Base-by-base conservation (phyloP, 2,329 filamentous ascomycete species). In the Ophiostoma montium region DNA sequence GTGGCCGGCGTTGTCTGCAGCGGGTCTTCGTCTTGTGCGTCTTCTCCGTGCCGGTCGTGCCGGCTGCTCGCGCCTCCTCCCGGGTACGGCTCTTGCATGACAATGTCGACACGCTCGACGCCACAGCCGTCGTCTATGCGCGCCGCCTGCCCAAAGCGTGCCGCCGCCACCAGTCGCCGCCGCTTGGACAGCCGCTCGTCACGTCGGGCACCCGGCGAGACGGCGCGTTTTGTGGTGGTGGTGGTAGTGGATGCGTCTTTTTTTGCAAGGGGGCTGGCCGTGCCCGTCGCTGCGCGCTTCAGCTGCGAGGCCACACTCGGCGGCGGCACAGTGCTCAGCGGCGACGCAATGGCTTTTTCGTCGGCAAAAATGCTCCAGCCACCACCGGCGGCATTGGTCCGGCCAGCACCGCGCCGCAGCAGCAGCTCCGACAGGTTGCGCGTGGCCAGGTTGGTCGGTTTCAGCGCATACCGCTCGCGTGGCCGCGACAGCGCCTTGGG, bases 311-410 rank as follows among this genome's bases (percentile, higher is more conserved):
- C 27, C 16, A 72, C 70, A 11, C 66, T 70, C 21, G 62, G 68
- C 0, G 72, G 74, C 23, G 75, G 58, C 5, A 70, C 58, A 0
- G 67, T 65, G 54, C 79, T 74, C 13, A 83, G 59, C 4, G 79
- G 79, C 18, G 72, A 75, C 47, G 73, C 70, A 21, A 66, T 70
- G 45, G 59, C 64, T 53, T 63, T 67, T 63, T 80, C 80, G 52
- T 84, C 78, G 5, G 82, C 76, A 60, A 94, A 94, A 19, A 88
- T 74, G 57, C 79, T 78, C 79, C 87, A 94, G 5, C 84, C 86
- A 1, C 86, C 88, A 19, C 78, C 79, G 2, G 85, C 84, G 1
- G 75, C 72, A 60, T 86, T 87, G 38, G 75, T 77, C 42, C 84
- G 74, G 1, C 82, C 78, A 0, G 80, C 68, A 1, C 88, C 87